Percentiles rank a stretch among this genome's conserved stretches.
Evolutionary conservation across 345 rosid genomes (phyloP).

Genomic region (Citrus cavaleriei): DNA sequence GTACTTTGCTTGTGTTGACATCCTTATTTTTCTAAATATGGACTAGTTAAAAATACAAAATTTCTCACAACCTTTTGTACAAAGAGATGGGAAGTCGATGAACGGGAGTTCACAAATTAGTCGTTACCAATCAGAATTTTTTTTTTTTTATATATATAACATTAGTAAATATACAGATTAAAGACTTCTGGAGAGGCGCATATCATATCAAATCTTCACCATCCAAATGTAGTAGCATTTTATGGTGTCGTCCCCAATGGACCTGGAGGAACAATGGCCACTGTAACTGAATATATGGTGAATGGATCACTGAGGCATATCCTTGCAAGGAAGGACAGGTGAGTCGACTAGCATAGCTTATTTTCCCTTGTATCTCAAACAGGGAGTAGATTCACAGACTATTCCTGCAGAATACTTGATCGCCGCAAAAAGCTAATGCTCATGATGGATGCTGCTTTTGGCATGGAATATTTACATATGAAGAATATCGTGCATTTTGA

Average conservation of each 20-base stretch:
- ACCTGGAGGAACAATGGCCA: constrained; percentile 83
- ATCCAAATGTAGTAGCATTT: constrained; percentile 89
- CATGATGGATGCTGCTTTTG: constrained; percentile 87
- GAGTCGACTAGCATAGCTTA: not conserved
- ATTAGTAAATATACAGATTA: constrained; percentile 44
- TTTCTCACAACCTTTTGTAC: no score
- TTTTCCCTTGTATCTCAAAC: not conserved
- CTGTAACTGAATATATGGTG: constrained; percentile 88
- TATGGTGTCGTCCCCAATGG: constrained; percentile 92
- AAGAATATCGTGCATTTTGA: no score
- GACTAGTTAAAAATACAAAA: no score
- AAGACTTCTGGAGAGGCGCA: constrained; percentile 91
- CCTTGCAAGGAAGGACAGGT: constrained; percentile 69
- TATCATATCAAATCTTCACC: constrained; percentile 85
- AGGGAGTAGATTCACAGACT: constrained; percentile 16
- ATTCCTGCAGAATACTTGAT: constrained; percentile 60
- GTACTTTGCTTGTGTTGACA: no score
- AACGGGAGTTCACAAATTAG: no score
- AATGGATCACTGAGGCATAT: constrained; percentile 83
- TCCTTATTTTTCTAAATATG: no score
- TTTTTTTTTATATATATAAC: no score
- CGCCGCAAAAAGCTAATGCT: constrained; percentile 69
- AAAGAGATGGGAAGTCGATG: no score
- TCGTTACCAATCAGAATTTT: no score
- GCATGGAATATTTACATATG: constrained; percentile 20